Percentiles rank a stretch among this genome's conserved stretches.
phyloP scores from a whole-genome alignment of 2,329 filamentous ascomycete genomes.

The Periconia sp. region DNA sequence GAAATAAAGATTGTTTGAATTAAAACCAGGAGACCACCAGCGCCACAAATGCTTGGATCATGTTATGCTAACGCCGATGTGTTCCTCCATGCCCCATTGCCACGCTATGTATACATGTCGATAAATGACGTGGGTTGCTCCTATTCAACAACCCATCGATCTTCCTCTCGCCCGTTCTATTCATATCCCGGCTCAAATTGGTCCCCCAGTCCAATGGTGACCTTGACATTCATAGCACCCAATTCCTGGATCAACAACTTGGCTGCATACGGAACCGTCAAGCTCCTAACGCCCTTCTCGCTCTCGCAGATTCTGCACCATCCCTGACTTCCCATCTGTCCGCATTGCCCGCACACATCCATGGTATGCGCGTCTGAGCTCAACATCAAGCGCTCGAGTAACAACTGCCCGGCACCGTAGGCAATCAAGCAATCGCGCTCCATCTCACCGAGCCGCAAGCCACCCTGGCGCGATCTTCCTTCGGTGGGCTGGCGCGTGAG shows the following conservation, averaged over 20 bases:
- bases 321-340: constrained; percentile 91
- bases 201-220: constrained; percentile 85
- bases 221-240: constrained; percentile 98
- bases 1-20: background rate
- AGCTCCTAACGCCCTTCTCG: constrained; percentile 80
- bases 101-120: background rate
- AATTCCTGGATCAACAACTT: constrained; percentile 95
- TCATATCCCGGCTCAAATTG: constrained; percentile 62
- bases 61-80: background rate
- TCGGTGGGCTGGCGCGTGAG: constrained; percentile 95
- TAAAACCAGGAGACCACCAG: background rate
- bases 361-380: constrained; percentile 87
- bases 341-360: constrained; percentile 91
- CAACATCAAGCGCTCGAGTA: constrained; percentile 92
- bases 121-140: background rate
- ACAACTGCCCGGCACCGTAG: constrained; percentile 88
- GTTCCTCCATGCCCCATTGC: background rate
- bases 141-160: background rate
- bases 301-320: constrained; percentile 94
- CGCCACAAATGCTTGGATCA: background rate
- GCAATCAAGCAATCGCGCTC: constrained; percentile 97
- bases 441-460: constrained; percentile 95
- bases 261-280: constrained; percentile 97
- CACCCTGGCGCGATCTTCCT: constrained; percentile 88
- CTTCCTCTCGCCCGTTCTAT: background rate